Base-by-base conservation (phyloP, 2,329 filamentous ascomycete species). In the Fusarium guadeloupense region DNA sequence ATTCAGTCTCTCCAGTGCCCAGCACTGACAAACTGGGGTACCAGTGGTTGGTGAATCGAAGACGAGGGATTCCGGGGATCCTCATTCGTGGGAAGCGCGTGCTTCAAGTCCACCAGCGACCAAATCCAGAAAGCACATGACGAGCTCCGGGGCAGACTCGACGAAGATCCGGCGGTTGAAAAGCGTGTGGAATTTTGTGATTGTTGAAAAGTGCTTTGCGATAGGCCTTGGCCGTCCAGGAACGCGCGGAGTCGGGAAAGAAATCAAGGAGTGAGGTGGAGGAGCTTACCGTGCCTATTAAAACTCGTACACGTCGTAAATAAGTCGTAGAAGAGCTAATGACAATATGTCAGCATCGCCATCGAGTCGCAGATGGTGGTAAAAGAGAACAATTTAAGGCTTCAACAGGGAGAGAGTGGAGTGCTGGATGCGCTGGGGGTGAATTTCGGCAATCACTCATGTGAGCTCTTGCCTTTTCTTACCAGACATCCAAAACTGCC, bases 261-360 rank as follows among this genome's bases (percentile, higher is more conserved):
- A 19, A 40, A 21, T n/a, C n/a, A 38, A 53, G 30, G 14, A 37
- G 20, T 14, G 20, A 12, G 10, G 23, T 14, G 26, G 7, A 35
- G 16, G 16, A 34, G 55, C 68, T 64, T 70, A 70, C 68, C 68
- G 66, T 69, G 65, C 56, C 61, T 69, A 54, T 52, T 69, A 42
- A n/a, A 66, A 57, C 59, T 68, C 66, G 68, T 70, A 61, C 67
- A 70, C 57, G 62, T 70, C 68, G 68, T 70, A 49, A 70, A 64
- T 57, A 67, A 60, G 50, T 68, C 68, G 67, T 68, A 59, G 62
- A 59, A 69, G 57, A 64, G 64, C 68, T 70, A 45, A 37, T 20
- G 19, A 34, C n/a, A 19, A 53, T 9, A 31, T 16, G 30, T 69
- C 42, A 69, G 67, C 54, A 53, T 58, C 41, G 37, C 38, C 13